These are phyloP conservation scores for Canariomyces notabilis DNA, from an alignment of 2,329 filamentous ascomycete genomes.

Conservation along the genomic window DNA sequence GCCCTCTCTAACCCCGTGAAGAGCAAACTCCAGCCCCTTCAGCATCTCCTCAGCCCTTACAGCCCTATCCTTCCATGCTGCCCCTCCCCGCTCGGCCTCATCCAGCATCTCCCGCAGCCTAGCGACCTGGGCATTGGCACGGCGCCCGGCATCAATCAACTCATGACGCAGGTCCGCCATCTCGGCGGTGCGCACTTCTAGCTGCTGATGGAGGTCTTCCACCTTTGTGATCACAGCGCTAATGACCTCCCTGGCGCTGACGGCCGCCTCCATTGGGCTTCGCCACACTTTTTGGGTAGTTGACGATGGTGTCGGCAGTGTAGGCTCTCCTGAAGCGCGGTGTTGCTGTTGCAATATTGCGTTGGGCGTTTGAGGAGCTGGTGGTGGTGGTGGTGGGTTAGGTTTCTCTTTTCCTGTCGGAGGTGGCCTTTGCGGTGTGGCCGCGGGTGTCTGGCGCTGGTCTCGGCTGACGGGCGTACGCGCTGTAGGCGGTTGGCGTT, in stretches of 20 bases:
- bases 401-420: too few relatives aligned
- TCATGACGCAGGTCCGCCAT: constrained; percentile 39
- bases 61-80: too few relatives aligned
- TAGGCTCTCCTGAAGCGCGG: too few relatives aligned
- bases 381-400: not conserved
- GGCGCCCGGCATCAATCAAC: constrained; percentile 28
- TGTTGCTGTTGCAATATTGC: too few relatives aligned
- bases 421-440: not conserved
- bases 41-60: too few relatives aligned
- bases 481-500: too few relatives aligned
- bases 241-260: not conserved
- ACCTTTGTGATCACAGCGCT: not conserved
- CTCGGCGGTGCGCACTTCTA: constrained; percentile 36
- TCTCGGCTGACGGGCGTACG: not conserved
- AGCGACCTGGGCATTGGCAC: constrained; percentile 28
- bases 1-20: too few relatives aligned
- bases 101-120: constrained; percentile 46
- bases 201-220: not conserved
- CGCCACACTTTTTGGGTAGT: too few relatives aligned
- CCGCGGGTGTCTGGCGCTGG: not conserved
- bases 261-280: not conserved
- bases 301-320: too few relatives aligned
- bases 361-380: not conserved
- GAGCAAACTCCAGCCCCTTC: too few relatives aligned
- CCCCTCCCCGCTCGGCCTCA: constrained; percentile 38